A percentile compares a stretch with the other conserved stretches of the same genome.
Evolutionary conservation across 495 filamentous ascomycete genomes (phyloP).

Genomic region (Penicillium flavigenum): DNA sequence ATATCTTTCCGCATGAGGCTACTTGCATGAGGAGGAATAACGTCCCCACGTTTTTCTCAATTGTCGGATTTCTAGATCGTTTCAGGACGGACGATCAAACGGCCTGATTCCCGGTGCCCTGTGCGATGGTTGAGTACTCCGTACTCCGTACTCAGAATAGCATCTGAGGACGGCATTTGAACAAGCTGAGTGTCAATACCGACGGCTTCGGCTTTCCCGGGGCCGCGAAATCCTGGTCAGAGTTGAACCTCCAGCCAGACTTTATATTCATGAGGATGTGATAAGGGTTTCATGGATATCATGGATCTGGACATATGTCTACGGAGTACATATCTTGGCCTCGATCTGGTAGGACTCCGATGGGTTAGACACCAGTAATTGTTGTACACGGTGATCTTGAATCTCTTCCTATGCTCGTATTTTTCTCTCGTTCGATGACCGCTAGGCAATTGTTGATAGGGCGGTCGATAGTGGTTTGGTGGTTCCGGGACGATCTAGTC

Average conservation of each 20-base stretch:
- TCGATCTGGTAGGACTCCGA: conserved; percentile 7
- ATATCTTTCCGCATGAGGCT: conserved; percentile 15
- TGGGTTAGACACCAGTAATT: not conserved
- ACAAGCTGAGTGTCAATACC: not conserved
- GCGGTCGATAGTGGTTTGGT: not conserved
- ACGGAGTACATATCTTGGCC: not conserved
- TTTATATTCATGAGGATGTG: conserved; percentile 14
- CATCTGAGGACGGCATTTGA: not conserved
- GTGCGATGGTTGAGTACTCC: conserved; percentile 12
- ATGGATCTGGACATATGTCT: not conserved
- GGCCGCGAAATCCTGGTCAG: conserved; percentile 2
- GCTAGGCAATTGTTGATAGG: not conserved
- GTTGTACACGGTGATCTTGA: not conserved
- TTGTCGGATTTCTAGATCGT: conserved; percentile 40
- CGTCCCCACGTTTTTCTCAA: conserved; percentile 19
- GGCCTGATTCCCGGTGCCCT: conserved; percentile 15
- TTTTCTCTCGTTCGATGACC: not conserved
- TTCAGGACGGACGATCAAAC: conserved; percentile 46
- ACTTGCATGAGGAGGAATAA: conserved; percentile 15
- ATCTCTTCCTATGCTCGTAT: not conserved
- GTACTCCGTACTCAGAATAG: not conserved
- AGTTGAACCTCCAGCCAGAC: conserved; percentile 20
- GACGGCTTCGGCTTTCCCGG: not conserved
- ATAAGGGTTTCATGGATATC: not conserved
- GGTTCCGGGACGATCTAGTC: not conserved